These are phyloP conservation scores for Colletotrichum sp. DNA, from an alignment of 2,329 filamentous ascomycete species.

Conservation along the genomic window DNA sequence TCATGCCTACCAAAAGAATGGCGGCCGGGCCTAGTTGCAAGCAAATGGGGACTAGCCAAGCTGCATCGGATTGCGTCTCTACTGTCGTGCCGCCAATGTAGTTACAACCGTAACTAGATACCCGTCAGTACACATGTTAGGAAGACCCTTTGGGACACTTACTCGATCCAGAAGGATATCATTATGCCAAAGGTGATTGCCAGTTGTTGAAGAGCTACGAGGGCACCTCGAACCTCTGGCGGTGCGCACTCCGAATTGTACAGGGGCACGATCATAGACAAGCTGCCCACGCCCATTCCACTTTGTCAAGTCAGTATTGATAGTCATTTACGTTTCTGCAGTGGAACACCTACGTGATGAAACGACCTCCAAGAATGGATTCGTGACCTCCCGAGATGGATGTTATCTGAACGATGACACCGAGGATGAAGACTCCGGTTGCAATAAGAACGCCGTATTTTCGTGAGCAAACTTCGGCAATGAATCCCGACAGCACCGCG, in stretches of 20 bases:
- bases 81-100: constrained; percentile 62
- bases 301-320: constrained; percentile 24
- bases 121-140: neutral
- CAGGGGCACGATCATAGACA: constrained; percentile 71
- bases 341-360: constrained; percentile 60
- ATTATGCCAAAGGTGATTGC: constrained; percentile 68
- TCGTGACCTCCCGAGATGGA: constrained; percentile 61
- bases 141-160: constrained; percentile 22
- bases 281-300: constrained; percentile 71
- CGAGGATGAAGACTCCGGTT: constrained; percentile 70
- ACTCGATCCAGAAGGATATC: constrained; percentile 69
- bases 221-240: constrained; percentile 46
- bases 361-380: constrained; percentile 72
- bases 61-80: constrained; percentile 64
- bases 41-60: constrained; percentile 77
- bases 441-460: constrained; percentile 74
- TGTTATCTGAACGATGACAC: constrained; percentile 71
- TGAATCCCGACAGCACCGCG: constrained; percentile 69
- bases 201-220: constrained; percentile 55
- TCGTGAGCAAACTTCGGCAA: constrained; percentile 73
- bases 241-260: constrained; percentile 53
- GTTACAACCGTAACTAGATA: constrained; percentile 55
- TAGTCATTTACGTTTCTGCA: rapidly evolving
- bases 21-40: constrained; percentile 73
- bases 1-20: constrained; percentile 71